Percentiles rank a stretch among this genome's conserved stretches.
Conservation (phyloP, 2,329 filamentous ascomycete species). For the Tolypocladium guangdongense region DNA sequence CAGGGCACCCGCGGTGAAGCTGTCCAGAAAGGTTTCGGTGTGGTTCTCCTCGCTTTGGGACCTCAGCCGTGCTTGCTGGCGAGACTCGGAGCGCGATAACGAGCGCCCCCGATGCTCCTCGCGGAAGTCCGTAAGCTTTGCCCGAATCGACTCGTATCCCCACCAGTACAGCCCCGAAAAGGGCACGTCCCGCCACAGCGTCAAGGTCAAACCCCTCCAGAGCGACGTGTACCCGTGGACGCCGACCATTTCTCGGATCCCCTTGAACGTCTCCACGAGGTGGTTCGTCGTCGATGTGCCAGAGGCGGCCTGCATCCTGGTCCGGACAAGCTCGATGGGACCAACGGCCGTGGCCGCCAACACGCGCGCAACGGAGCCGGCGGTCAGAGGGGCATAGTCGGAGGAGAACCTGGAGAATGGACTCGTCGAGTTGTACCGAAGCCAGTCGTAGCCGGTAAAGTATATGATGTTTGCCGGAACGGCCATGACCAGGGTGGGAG, state of each 20-base stretch:
- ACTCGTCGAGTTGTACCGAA: slow-evolving; percentile 63
- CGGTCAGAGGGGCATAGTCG: slow-evolving; percentile 66
- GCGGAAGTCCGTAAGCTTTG: slow-evolving; percentile 58
- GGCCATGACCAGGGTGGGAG: slow-evolving; percentile 89
- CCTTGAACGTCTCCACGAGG: slow-evolving; percentile 66
- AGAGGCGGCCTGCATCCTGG: slow-evolving; percentile 73
- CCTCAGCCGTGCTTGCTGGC: slow-evolving; percentile 34
- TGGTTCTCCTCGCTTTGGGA: slow-evolving; percentile 60
- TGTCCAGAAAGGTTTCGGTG: slow-evolving; percentile 71
- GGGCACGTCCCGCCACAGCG: slow-evolving; percentile 91
- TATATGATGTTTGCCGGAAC: slow-evolving; percentile 96
- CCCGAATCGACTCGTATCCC: slow-evolving; percentile 82
- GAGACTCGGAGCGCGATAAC: slow-evolving; percentile 22
- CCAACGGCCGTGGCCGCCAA: slow-evolving; percentile 74
- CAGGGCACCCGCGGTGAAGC: slow-evolving; percentile 73
- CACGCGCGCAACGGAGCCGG: slow-evolving; percentile 67
- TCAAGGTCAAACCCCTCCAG: slow-evolving; percentile 84
- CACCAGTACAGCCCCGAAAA: slow-evolving; percentile 98
- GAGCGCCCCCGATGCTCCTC: slow-evolving; percentile 35
- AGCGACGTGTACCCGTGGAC: slow-evolving; percentile 67
- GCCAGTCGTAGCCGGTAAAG: slow-evolving; percentile 94
- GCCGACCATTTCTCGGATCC: slow-evolving; percentile 69
- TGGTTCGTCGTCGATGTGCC: slow-evolving; percentile 51
- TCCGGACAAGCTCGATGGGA: slow-evolving; percentile 90
- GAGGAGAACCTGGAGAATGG: slow-evolving; percentile 59